Percentiles rank a stretch among this genome's conserved stretches.
Evolutionary conservation across 371 early-diverging fungal species (phyloP).

Genomic region (Rhizopus arrhizus): DNA sequence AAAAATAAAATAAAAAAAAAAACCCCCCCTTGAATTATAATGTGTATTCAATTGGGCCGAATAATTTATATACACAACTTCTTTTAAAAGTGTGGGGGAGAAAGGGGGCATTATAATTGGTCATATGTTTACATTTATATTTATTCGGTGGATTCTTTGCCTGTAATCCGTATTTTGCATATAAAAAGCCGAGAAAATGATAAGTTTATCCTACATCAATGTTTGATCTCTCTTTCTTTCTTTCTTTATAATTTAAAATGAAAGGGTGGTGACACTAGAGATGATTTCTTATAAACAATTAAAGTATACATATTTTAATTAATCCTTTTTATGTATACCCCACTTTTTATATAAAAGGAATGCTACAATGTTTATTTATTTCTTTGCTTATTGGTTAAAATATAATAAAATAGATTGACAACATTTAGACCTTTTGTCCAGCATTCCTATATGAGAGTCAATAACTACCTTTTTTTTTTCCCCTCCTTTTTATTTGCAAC

Average conservation of each 20-base stretch:
- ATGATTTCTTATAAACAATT: not conserved
- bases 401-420: not conserved
- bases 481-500: constrained; percentile 2
- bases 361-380: not conserved
- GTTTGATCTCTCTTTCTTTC: not conserved
- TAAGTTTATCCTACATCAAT: not conserved
- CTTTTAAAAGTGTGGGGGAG: constrained; percentile 3
- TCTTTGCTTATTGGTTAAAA: no score
- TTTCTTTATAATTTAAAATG: not conserved
- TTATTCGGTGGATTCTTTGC: not conserved
- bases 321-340: not conserved
- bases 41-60: constrained; percentile 26
- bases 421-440: constrained; percentile 26
- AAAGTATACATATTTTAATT: not conserved
- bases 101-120: not conserved
- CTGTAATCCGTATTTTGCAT: no score
- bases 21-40: not conserved
- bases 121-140: constrained; percentile 1
- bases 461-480: not conserved
- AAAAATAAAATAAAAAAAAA: not conserved
- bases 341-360: no score
- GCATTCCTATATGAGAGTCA: constrained; percentile 28
- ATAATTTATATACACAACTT: constrained; percentile 8
- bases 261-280: constrained; percentile 1
- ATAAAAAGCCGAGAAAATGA: not conserved